A percentile compares a stretch with the other conserved stretches of the same genome.
phyloP scores from a whole-genome alignment of 371 early-diverging fungal genomes.

The Choanephora cucurbitarum region DNA sequence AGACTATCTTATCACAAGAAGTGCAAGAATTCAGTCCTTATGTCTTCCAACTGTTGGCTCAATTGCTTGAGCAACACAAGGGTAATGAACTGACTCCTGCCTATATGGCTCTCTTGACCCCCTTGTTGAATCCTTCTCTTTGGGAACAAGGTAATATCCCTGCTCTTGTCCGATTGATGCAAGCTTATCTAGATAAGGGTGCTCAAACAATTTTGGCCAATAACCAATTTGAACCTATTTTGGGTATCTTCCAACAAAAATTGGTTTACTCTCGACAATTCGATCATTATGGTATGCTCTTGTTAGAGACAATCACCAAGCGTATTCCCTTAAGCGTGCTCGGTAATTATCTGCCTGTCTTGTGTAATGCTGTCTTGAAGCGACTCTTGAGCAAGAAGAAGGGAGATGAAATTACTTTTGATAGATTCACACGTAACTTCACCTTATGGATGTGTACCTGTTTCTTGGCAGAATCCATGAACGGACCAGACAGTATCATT shows the following conservation, averaged over 20 bases:
- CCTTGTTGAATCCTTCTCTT: conserved; percentile 79
- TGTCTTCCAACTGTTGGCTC: conserved; percentile 93
- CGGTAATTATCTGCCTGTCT: conserved; percentile 70
- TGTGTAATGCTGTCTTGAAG: conserved; percentile 77
- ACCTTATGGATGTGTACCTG: conserved; percentile 75
- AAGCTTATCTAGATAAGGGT: conserved; percentile 81
- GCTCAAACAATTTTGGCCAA: conserved; percentile 61
- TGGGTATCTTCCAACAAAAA: conserved; percentile 93
- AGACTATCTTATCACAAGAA: conserved; percentile 89
- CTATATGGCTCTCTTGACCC: conserved; percentile 72
- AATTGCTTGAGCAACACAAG: conserved; percentile 79
- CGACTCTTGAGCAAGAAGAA: conserved; percentile 78
- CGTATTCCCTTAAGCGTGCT: conserved; percentile 74
- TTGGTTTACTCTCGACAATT: conserved; percentile 83
- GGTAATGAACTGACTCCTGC: conserved; percentile 65
- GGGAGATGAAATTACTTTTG: conserved; percentile 33
- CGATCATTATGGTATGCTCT: conserved; percentile 84
- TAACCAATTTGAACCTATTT: conserved; percentile 76
- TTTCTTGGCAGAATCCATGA: conserved; percentile 62
- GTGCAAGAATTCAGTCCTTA: conserved; percentile 93
- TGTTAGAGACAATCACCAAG: conserved; percentile 73
- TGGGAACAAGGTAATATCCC: conserved; percentile 97
- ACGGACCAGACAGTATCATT: conserved; percentile 69
- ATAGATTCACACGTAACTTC: conserved; percentile 75
- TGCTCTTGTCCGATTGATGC: conserved; percentile 86